Percentiles rank a stretch among this genome's conserved stretches.
phyloP scores from a whole-genome alignment of 441 rosid species.

The Adansonia grandidieri region DNA sequence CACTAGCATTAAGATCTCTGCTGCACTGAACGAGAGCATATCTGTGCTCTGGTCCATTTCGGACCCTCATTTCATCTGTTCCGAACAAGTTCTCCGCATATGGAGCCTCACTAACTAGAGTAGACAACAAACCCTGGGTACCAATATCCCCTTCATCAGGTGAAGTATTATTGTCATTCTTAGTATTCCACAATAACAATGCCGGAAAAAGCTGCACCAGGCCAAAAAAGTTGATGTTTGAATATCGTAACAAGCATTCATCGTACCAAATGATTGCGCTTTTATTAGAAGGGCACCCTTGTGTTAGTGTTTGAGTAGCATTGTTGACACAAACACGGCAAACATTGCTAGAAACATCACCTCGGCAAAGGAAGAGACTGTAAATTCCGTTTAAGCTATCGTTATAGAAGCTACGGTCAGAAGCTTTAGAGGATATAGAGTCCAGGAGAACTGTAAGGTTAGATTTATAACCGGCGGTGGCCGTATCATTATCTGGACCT shows the following conservation, averaged over 20 bases:
- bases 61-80: conserved; percentile 5
- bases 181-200: conserved; percentile 9
- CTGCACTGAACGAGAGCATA: conserved; percentile 44
- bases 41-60: conserved; percentile 13
- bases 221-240: conserved; percentile 37
- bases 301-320: conserved; percentile 34
- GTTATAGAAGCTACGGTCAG: conserved; percentile 31
- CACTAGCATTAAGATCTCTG: conserved; percentile 32
- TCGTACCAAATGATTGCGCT: conserved; percentile 53
- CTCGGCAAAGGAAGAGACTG: conserved; percentile 46
- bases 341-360: conserved; percentile 27
- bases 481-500: conserved; percentile 25
- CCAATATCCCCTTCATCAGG: conserved; percentile 29
- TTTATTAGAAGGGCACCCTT: conserved; percentile 31
- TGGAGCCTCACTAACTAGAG: conserved; percentile 7
- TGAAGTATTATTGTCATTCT: conserved; percentile 22
- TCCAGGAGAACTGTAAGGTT: conserved; percentile 31
- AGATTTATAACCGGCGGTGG: conserved; percentile 27
- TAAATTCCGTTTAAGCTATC: conserved; percentile 37
- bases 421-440: conserved; percentile 40
- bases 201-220: background rate
- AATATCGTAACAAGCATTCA: conserved; percentile 47
- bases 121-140: conserved; percentile 25
- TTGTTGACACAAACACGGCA: conserved; percentile 39
- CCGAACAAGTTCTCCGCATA: conserved; percentile 20